A percentile compares a stretch with the other conserved stretches of the same genome.
These are phyloP conservation scores for Wickerhamiella brachini DNA, from an alignment of 805 yeast species.

Conservation along the genomic window DNA sequence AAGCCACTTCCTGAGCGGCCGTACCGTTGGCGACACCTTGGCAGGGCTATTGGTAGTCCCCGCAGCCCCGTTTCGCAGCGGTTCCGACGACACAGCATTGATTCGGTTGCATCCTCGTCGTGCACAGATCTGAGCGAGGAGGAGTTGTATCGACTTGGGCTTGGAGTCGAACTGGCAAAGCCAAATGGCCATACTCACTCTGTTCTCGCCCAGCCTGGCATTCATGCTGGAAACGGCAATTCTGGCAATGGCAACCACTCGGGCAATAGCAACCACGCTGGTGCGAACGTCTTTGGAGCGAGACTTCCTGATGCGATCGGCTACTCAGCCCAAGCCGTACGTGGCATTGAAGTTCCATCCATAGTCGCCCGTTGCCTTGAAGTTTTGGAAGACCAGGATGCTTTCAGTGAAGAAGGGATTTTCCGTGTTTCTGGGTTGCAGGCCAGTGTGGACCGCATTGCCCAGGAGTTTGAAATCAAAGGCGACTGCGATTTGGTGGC, in stretches of 20 bases:
- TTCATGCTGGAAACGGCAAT: too few species aligned
- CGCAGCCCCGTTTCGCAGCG: background rate
- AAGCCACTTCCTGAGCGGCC: background rate
- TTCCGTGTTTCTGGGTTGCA: background rate
- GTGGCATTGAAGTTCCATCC: background rate
- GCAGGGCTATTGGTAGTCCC: background rate
- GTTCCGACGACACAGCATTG: background rate
- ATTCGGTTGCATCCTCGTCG: background rate
- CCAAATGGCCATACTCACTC: background rate
- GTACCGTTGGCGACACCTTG: background rate
- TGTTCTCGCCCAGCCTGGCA: too few species aligned
- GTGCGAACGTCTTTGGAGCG: background rate
- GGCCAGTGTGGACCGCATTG: background rate
- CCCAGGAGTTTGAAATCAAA: background rate
- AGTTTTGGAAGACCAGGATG: background rate
- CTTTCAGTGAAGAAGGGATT: background rate
- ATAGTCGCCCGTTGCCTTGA: background rate
- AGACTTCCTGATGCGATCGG: background rate
- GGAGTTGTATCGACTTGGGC: background rate
- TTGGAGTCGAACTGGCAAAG: background rate
- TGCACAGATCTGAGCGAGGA: background rate
- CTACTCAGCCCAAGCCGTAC: background rate
- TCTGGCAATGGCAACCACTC: too few species aligned
- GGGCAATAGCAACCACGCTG: too few species aligned
- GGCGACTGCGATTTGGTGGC: background rate